Evolutionary conservation across 2,329 filamentous ascomycete genomes (phyloP).

Genomic region (Mollisiaceae sp.): DNA sequence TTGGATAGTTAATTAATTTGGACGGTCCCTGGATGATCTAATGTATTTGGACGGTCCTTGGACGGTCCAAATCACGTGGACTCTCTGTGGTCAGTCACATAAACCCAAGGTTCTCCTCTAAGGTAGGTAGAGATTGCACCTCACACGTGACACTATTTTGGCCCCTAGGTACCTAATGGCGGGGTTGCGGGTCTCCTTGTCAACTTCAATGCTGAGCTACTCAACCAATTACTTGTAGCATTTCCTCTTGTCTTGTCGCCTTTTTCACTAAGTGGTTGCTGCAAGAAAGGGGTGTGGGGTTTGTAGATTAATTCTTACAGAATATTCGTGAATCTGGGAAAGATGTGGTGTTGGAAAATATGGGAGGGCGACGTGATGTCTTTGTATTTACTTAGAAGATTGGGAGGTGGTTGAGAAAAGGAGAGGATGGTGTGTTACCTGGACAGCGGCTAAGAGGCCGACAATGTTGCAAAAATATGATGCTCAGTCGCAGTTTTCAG

Average conservation of each 20-base stretch:
- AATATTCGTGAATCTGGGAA: neutral
- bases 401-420: neutral
- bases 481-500: neutral
- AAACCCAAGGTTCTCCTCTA: too few species aligned
- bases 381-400: neutral
- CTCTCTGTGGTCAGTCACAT: too few species aligned
- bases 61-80: too few species aligned
- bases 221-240: neutral
- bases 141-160: too few species aligned
- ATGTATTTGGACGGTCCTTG: too few species aligned
- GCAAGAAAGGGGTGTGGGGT: neutral
- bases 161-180: too few species aligned
- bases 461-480: neutral
- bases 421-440: neutral
- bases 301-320: neutral
- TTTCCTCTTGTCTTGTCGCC: too few species aligned
- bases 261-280: neutral
- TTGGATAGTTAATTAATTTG: too few species aligned
- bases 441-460: neutral
- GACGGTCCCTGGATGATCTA: too few species aligned
- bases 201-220: too few species aligned
- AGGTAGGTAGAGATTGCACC: too few species aligned
- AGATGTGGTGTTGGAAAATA: neutral
- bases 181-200: too few species aligned
- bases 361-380: neutral